Conservation (phyloP, 352 stramenopile genomes). For the Pythium aquatile region DNA sequence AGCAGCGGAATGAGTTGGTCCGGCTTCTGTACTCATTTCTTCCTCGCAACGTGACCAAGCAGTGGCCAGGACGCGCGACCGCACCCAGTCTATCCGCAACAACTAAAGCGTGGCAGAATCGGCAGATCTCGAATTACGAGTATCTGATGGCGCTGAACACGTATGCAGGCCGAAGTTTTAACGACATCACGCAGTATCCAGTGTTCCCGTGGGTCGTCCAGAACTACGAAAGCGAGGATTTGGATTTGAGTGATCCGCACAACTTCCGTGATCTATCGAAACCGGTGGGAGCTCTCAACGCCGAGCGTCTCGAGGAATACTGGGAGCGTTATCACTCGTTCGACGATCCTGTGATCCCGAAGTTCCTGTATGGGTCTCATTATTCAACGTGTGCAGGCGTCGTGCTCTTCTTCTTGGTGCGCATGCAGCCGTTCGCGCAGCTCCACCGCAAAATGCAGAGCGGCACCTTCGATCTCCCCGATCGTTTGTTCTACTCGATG, state of each 20-base stretch:
- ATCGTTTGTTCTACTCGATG: conserved; percentile 97
- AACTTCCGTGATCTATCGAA: conserved; percentile 98
- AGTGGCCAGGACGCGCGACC: conserved; percentile 62
- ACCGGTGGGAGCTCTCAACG: conserved; percentile 97
- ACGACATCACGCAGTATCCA: conserved; percentile 96
- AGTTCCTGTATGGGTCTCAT: conserved; percentile 91
- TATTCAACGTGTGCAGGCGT: conserved; percentile 97
- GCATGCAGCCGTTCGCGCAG: conserved; percentile 97
- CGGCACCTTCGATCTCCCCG: conserved; percentile 96
- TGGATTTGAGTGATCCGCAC: conserved; percentile 83
- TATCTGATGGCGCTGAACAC: conserved; percentile 96
- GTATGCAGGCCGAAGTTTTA: conserved; percentile 86
- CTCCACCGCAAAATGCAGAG: conserved; percentile 97
- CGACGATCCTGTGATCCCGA: conserved; percentile 87
- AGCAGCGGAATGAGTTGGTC: conserved; percentile 78
- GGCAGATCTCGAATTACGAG: conserved; percentile 91
- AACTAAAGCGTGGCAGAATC: conserved; percentile 80
- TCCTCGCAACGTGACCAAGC: conserved; percentile 63
- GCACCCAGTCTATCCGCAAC: conserved; percentile 46
- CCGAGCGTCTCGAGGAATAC: conserved; percentile 90
- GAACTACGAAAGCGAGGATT: conserved; percentile 67
- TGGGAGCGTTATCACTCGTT: conserved; percentile 95
- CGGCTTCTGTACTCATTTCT: conserved; percentile 77
- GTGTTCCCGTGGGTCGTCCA: conserved; percentile 91
- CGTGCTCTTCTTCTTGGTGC: conserved; percentile 98